phyloP scores from a whole-genome alignment of 2,329 filamentous ascomycete species.

The Metarhizium anisopliae region DNA sequence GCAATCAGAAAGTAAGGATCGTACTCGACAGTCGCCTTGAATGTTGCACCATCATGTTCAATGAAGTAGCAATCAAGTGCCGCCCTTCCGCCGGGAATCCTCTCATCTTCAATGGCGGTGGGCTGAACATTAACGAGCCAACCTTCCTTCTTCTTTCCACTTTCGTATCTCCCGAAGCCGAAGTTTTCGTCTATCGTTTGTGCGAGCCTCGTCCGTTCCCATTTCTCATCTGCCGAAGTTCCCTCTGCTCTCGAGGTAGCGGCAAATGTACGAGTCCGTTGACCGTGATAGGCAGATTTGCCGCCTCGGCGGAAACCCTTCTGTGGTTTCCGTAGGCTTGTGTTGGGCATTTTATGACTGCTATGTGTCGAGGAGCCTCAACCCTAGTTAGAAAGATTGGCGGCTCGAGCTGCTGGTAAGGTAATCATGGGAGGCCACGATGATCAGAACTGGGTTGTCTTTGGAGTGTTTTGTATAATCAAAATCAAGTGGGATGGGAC shows the following conservation, averaged over 20 bases:
- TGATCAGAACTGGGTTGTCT: background rate
- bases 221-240: constrained; percentile 86
- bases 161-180: constrained; percentile 88
- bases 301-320: constrained; percentile 61
- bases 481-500: background rate
- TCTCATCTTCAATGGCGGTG: constrained; percentile 78
- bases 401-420: constrained; percentile 10
- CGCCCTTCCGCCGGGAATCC: constrained; percentile 72
- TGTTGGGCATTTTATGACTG: constrained; percentile 45
- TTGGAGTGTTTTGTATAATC: background rate
- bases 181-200: constrained; percentile 89
- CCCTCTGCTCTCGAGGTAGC: constrained; percentile 70
- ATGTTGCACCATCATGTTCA: constrained; percentile 76
- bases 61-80: constrained; percentile 97
- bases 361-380: background rate
- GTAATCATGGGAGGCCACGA: constrained; percentile 11
- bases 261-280: constrained; percentile 66
- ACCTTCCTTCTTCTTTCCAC: constrained; percentile 70
- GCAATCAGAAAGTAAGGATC: constrained; percentile 95
- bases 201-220: constrained; percentile 74
- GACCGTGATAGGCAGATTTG: constrained; percentile 62
- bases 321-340: constrained; percentile 48
- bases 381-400: constrained; percentile 11
- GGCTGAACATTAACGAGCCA: constrained; percentile 96
- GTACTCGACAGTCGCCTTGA: constrained; percentile 94